Percentiles rank a stretch among this genome's conserved stretches.
These are phyloP conservation scores for Tulasnella sp. DNA, from an alignment of 768 basidiomycete species.

Conservation along the genomic window DNA sequence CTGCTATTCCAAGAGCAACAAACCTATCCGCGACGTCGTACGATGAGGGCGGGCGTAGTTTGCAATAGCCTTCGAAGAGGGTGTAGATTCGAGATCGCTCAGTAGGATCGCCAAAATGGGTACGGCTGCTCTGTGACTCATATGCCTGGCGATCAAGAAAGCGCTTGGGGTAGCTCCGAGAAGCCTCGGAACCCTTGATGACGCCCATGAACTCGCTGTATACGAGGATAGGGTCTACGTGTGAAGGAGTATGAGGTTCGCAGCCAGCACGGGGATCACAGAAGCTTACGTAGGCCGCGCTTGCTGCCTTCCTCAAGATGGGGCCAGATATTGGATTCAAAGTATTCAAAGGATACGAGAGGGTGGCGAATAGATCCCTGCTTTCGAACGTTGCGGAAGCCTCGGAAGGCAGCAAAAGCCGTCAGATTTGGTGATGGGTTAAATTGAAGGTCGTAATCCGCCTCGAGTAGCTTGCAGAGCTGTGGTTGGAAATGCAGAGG, in stretches of 20 bases:
- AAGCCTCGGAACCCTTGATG: slow-evolving; percentile 61
- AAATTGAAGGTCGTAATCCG: slow-evolving; percentile 15
- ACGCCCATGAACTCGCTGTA: slow-evolving; percentile 36
- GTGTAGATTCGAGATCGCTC: slow-evolving; percentile 55
- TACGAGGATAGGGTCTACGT: slow-evolving; percentile 27
- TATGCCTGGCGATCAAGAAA: slow-evolving; percentile 55
- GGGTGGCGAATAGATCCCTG: background rate
- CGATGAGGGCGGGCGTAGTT: slow-evolving; percentile 49
- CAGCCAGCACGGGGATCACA: background rate
- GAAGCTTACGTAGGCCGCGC: slow-evolving; percentile 10
- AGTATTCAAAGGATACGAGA: slow-evolving; percentile 24
- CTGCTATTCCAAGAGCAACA: background rate
- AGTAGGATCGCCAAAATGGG: slow-evolving; percentile 58
- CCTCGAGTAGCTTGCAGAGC: slow-evolving; percentile 30
- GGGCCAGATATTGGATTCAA: slow-evolving; percentile 31
- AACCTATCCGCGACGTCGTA: slow-evolving; percentile 66
- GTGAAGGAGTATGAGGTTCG: background rate
- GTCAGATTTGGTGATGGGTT: background rate
- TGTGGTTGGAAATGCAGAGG: background rate
- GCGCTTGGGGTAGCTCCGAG: slow-evolving; percentile 46
- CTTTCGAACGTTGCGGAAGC: background rate
- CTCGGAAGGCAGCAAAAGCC: background rate
- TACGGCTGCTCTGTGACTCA: slow-evolving; percentile 53
- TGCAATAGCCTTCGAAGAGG: slow-evolving; percentile 58
- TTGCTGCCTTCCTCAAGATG: slow-evolving; percentile 20